These are phyloP conservation scores for Nakazawaea ambrosiae DNA, from an alignment of 805 yeast genomes.

Conservation along the genomic window DNA sequence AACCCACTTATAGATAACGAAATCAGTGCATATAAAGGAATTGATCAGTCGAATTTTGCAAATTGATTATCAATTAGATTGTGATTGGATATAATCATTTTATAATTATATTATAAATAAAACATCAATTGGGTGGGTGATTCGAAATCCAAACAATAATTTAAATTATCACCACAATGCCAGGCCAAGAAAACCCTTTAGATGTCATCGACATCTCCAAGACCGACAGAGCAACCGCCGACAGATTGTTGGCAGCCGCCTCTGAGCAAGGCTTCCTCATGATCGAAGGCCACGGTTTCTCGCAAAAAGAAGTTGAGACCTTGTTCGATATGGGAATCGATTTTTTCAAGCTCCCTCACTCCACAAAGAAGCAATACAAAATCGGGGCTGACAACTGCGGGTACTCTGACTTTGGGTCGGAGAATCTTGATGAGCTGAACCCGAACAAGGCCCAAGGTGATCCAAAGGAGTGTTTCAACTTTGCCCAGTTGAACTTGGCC, in stretches of 20 bases:
- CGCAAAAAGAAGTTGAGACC: constrained; percentile 31
- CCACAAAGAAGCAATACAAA: constrained; percentile 25
- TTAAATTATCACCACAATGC: too few relatives aligned
- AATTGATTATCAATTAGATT: too few relatives aligned
- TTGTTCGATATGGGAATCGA: constrained; percentile 26
- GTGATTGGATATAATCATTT: too few relatives aligned
- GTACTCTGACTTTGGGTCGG: constrained; percentile 36
- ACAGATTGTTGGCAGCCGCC: constrained; percentile 43
- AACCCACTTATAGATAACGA: too few relatives aligned
- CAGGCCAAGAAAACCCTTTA: constrained; percentile 45
- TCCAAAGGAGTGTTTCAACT: constrained; percentile 55
- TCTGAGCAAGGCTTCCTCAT: constrained; percentile 44
- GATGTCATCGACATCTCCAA: constrained; percentile 52
- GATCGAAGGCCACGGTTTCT: constrained; percentile 43
- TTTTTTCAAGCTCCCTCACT: constrained; percentile 21
- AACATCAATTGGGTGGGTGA: too few relatives aligned
- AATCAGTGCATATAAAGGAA: too few relatives aligned
- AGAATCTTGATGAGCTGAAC: constrained; percentile 31
- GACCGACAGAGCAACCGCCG: constrained; percentile 35
- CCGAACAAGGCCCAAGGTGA: constrained; percentile 32
- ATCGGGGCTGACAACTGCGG: constrained; percentile 36
- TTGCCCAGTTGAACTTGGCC: constrained; percentile 44
- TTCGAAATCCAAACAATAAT: too few relatives aligned
- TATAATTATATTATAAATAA: too few relatives aligned
- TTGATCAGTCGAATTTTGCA: too few relatives aligned